Conservation (phyloP, 164 flowering plant species). For the Nelumbo lutea region DNA sequence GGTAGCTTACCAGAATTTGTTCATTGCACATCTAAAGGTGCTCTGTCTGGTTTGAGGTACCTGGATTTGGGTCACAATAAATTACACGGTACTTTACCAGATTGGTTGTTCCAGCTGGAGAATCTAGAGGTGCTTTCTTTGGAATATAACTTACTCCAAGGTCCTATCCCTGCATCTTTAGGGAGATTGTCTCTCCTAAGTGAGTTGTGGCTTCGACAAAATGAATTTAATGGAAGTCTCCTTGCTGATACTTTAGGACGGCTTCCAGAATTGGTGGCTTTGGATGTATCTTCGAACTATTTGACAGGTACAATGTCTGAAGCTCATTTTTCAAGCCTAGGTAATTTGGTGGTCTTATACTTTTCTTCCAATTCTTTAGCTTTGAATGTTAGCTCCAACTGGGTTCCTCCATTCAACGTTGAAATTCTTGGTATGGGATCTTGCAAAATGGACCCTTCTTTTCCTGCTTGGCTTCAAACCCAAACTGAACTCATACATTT, state of each 20-base stretch:
- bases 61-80: constrained; percentile 24
- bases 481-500: constrained; percentile 25
- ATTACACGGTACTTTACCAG: constrained; percentile 29
- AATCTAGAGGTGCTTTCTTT: constrained; percentile 25
- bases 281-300: neutral
- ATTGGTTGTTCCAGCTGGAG: constrained; percentile 28
- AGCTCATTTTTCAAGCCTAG: constrained; percentile 25
- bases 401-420: constrained; percentile 45
- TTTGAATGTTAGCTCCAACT: constrained; percentile 28
- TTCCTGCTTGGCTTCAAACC: constrained; percentile 36
- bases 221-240: constrained; percentile 4
- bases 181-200: constrained; percentile 27
- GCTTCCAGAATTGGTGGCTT: neutral
- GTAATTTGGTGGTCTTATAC: constrained; percentile 18
- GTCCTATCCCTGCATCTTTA: constrained; percentile 30
- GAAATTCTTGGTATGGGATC: constrained; percentile 27
- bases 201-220: constrained; percentile 20
- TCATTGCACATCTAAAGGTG: constrained; percentile 15
- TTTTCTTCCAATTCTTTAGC: constrained; percentile 29
- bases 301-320: constrained; percentile 27
- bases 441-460: constrained; percentile 33
- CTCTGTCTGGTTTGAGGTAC: constrained; percentile 20
- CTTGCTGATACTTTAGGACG: constrained; percentile 6
- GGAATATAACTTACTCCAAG: constrained; percentile 24
- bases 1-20: constrained; percentile 28